Evolutionary conservation across 208 protist species (phyloP).

Genomic region (Acanthamoeba lenticulata): DNA sequence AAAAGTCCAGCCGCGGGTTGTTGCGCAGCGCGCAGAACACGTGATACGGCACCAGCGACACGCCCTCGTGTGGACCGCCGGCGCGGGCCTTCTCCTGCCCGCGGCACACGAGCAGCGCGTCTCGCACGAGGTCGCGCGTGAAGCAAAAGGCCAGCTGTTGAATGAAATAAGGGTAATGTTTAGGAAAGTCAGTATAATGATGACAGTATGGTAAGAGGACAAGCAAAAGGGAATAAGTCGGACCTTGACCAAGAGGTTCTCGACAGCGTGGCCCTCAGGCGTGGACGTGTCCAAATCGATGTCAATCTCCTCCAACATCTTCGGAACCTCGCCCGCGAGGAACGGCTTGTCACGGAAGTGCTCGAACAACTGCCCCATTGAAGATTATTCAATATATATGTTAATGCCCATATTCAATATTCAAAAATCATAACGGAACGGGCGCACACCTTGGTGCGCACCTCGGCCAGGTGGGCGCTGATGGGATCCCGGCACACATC

Average conservation of each 20-base stretch:
- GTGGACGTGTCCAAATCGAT: neutral
- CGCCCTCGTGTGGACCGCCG: neutral
- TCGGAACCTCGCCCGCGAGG: neutral
- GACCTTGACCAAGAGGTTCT: conserved; percentile 33
- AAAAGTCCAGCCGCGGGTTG: neutral
- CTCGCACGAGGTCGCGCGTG: neutral
- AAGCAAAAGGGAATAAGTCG: neutral
- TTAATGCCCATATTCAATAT: no score
- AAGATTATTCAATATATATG: no score
- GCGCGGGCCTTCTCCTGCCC: neutral
- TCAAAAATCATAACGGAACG: no score
- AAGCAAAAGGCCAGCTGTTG: neutral
- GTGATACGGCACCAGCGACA: conserved; percentile 37
- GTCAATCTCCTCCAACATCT: conserved; percentile 32
- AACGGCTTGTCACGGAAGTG: neutral
- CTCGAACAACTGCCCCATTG: neutral
- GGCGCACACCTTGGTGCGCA: neutral
- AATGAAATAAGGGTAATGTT: no score
- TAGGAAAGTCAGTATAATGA: neutral
- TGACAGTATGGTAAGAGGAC: no score
- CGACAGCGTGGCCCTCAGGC: neutral
- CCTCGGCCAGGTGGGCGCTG: neutral
- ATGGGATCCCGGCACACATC: neutral
- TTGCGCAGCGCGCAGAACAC: neutral
- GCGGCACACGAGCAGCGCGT: neutral